Percentiles rank a stretch among this genome's conserved stretches.
Evolutionary conservation across 768 basidiomycete genomes (phyloP).

Genomic region (Clavulina sp.): DNA sequence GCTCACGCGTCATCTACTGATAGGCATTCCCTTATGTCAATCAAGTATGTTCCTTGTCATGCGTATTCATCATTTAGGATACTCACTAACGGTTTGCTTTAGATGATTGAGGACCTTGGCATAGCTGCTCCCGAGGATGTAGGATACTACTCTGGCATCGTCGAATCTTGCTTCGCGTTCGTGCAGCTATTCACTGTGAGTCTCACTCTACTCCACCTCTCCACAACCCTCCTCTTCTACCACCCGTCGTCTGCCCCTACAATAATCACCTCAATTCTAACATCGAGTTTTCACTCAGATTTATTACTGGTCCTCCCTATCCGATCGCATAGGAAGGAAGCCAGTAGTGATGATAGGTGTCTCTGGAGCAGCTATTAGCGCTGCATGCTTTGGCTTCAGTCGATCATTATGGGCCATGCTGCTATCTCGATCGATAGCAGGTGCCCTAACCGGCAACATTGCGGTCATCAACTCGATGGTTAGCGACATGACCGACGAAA

Average conservation of each 20-base stretch:
- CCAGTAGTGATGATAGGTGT: slow-evolving; percentile 10
- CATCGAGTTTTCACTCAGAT: background rate
- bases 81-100: background rate
- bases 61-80: background rate
- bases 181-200: slow-evolving; percentile 4
- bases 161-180: slow-evolving; percentile 5
- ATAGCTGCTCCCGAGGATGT: slow-evolving; percentile 8
- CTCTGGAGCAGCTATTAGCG: slow-evolving; percentile 3
- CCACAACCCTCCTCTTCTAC: background rate
- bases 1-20: background rate
- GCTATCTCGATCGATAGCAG: slow-evolving; percentile 4
- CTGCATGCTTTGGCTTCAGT: slow-evolving; percentile 7
- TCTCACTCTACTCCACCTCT: background rate
- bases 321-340: slow-evolving; percentile 8
- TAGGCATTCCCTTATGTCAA: slow-evolving; percentile 10
- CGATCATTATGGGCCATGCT: background rate
- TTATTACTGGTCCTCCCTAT: background rate
- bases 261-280: too few relatives aligned
- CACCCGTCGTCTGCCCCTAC: too few relatives aligned
- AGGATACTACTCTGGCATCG: slow-evolving; percentile 7
- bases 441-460: slow-evolving; percentile 7
- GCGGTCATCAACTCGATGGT: slow-evolving; percentile 9
- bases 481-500: slow-evolving; percentile 10
- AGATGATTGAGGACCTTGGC: slow-evolving; percentile 11
- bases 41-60: background rate